Base-by-base conservation (phyloP, 257 asterid species). In the Euphrasia confusa region DNA sequence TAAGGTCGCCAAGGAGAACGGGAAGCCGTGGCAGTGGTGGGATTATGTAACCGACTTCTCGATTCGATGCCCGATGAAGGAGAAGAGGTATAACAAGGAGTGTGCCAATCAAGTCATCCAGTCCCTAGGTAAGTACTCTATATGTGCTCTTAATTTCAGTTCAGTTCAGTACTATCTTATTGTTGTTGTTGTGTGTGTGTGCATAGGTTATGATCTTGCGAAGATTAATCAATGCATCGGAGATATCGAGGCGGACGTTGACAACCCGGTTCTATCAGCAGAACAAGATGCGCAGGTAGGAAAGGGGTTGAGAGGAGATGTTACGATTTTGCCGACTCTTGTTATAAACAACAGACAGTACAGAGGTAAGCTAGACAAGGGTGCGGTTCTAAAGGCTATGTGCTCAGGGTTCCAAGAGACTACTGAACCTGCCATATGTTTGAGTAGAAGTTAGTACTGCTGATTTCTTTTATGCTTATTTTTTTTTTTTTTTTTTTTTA, bases 151-250 rank as follows among this genome's bases (percentile, higher is more conserved):
- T n/a, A n/a, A n/a, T n/a, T n/a, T n/a, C n/a, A n/a, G n/a, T n/a
- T n/a, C n/a, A n/a, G n/a, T n/a, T n/a, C n/a, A n/a, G n/a, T n/a
- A n/a, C n/a, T n/a, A n/a, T n/a, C n/a, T n/a, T n/a, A n/a, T n/a
- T n/a, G n/a, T n/a, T n/a, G n/a, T n/a, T n/a, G n/a, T n/a, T n/a
- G 8, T 9, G 0, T 48, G 18, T 49, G 55, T 49, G 11, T 5
- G 55, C 2, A 1, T 10, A 86, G 97, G 97, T 48, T 65, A 75
- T 75, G 94, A 85, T 64, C 72, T 80, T 56, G 76, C 75, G 63
- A 76, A 81, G 81, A 84, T 90, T 67, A 83, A 87, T 15, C 74
- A 79, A 56, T 90, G 97, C 63, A 75, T 87, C 24, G 96, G 97
- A 59, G 95, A 87, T 71, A 77, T 80, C 30, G 94, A 81, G 60